Base-by-base conservation (phyloP, 176 grass and related monocot species). In the Hsuehochloa calcarea region DNA sequence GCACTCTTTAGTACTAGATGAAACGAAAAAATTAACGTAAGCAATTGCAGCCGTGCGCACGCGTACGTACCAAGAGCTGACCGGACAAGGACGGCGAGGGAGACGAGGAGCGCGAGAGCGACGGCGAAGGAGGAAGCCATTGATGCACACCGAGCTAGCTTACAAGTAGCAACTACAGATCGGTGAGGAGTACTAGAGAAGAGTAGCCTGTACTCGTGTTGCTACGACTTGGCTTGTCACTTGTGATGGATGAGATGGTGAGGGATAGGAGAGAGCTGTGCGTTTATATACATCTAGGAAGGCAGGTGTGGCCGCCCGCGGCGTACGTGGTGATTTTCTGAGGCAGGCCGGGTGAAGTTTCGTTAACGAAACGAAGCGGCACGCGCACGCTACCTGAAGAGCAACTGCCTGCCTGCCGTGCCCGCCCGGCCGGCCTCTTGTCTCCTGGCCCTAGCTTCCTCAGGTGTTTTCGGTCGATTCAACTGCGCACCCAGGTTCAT, bases 111-210 rank as follows among this genome's bases (percentile, higher is more conserved):
- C 55, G 84, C 82, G 7, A 90, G 38, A 40, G 49, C 31, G 56
- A 40, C 20, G 27, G 80, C 39, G 65, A 55, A 31, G 37, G 73
- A 51, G 54, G 46, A 87, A 43, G 67, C 80, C 85, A 87, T 87
- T 68, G 67, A 38, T 29, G 49, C 35, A 37, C 40, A 26, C 60
- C 1, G 23, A 38, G 15, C 29, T 10, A 67, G 54, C 27, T 13
- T 70, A 19, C 19, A 7, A 20, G 51, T 20, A 17, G 15, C 49
- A 51, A 51, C 4, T 51, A 51, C 15, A 16, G 49, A 51, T 51
- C 15, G 49, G 47, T 51, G 15, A 51, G 49, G 49, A 45, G 43
- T 45, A 6, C 5, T 17, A 51, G 15, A 49, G 46, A 29, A 35
- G 29, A 34, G 17, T 22, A 55, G 62, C 60, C 41, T 8, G 46